Evolutionary conservation across 768 basidiomycete species (phyloP).

Genomic region (Collybiopsis luxurians): DNA sequence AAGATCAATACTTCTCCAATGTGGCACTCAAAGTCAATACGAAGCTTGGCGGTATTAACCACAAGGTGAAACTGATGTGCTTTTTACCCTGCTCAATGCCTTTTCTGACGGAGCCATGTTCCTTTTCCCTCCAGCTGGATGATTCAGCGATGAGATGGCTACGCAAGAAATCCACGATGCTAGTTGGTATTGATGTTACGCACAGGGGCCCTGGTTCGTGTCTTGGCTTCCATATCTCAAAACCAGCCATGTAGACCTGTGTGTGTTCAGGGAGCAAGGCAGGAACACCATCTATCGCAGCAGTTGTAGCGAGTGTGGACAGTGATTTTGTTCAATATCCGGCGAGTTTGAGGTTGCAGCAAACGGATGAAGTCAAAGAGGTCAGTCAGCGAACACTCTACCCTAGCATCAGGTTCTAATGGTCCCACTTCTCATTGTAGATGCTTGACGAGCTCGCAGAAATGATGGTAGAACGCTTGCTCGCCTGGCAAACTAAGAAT

Average conservation of each 20-base stretch:
- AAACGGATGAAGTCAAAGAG: constrained; percentile 38
- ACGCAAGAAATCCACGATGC: constrained; percentile 66
- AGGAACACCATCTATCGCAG: constrained; percentile 81
- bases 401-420: not conserved
- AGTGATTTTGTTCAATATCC: constrained; percentile 73
- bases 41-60: constrained; percentile 82
- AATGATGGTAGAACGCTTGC: constrained; percentile 74
- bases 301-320: constrained; percentile 78
- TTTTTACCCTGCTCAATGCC: not conserved
- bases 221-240: not conserved
- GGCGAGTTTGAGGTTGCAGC: constrained; percentile 67
- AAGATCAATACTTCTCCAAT: constrained; percentile 82
- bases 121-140: constrained; percentile 46
- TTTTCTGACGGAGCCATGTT: not conserved
- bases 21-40: constrained; percentile 80
- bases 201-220: not conserved
- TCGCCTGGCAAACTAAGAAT: constrained; percentile 53
- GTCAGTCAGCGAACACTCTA: constrained; percentile 22
- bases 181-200: constrained; percentile 84
- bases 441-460: constrained; percentile 64
- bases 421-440: constrained; percentile 32
- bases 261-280: constrained; percentile 57
- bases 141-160: constrained; percentile 59
- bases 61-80: constrained; percentile 46
- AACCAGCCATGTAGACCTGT: too few species aligned